These are phyloP conservation scores for Beauveria sp. DNA, from an alignment of 2,329 filamentous ascomycete species.

Conservation along the genomic window DNA sequence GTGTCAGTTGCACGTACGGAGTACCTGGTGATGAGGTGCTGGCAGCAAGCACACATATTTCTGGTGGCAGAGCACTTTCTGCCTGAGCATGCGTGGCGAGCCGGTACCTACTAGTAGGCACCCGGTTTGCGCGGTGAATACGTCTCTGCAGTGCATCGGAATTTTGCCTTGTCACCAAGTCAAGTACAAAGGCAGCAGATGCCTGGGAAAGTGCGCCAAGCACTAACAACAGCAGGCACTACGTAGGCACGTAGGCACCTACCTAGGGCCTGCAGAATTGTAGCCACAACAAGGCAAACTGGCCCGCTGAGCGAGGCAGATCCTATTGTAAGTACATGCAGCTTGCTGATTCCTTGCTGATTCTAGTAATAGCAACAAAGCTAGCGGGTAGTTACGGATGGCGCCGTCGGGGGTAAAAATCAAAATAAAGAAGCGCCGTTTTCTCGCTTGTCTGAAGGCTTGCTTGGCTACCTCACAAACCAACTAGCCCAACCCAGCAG, in stretches of 20 bases:
- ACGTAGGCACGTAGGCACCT: neutral
- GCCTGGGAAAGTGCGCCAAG: neutral
- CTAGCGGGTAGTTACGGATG: neutral
- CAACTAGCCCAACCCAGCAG: neutral
- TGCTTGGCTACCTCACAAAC: neutral
- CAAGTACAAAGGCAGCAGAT: no score
- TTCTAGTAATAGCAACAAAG: neutral
- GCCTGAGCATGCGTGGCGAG: neutral
- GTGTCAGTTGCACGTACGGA: neutral
- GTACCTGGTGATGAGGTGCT: neutral
- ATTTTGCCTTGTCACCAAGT: no score
- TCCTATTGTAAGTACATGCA: neutral
- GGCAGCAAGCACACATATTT: neutral
- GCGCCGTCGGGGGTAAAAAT: neutral
- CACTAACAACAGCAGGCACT: neutral
- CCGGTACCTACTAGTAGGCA: neutral
- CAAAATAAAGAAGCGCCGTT: neutral
- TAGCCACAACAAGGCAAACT: constrained; percentile 1
- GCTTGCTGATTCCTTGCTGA: neutral
- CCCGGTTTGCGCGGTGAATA: neutral
- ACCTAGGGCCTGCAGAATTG: neutral
- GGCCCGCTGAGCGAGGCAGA: constrained; percentile 3
- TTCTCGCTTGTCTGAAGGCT: neutral
- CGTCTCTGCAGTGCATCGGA: neutral
- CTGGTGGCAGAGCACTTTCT: neutral